These are phyloP conservation scores for Trypanosoma lewisi DNA, from an alignment of 208 protist genomes.

Conservation along the genomic window DNA sequence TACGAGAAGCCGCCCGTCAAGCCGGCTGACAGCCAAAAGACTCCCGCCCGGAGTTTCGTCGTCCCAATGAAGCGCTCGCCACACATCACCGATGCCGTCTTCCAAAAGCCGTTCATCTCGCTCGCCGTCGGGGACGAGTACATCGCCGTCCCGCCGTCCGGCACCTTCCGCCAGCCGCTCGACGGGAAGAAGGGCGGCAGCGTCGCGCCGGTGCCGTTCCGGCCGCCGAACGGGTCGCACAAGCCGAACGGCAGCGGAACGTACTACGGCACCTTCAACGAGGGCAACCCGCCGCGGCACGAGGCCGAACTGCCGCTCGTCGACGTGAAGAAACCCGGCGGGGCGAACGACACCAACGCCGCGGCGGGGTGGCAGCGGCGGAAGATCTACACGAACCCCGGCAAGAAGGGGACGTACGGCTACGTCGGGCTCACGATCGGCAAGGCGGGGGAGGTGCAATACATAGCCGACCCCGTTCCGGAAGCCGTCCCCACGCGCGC, in stretches of 20 bases:
- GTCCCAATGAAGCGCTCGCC: constrained; percentile 73
- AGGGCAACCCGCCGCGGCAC: constrained; percentile 64
- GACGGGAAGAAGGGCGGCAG: constrained; percentile 9
- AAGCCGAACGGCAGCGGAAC: constrained; percentile 82
- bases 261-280: constrained; percentile 90
- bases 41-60: constrained; percentile 44
- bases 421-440: constrained; percentile 81
- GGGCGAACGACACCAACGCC: constrained; percentile 22
- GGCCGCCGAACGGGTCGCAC: constrained; percentile 48
- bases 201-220: constrained; percentile 43
- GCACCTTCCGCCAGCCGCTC: constrained; percentile 39
- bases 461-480: constrained; percentile 72
- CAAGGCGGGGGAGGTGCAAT: constrained; percentile 73
- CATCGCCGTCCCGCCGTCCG: constrained; percentile 35
- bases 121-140: constrained; percentile 83
- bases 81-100: constrained; percentile 71
- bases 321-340: constrained; percentile 23
- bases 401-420: constrained; percentile 91
- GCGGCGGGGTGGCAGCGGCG: constrained; percentile 27
- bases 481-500: constrained; percentile 38
- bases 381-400: constrained; percentile 78
- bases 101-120: constrained; percentile 60
- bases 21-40: constrained; percentile 8
- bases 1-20: constrained; percentile 74
- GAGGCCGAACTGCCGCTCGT: constrained; percentile 80